Conservation (phyloP, 169 alveolate genomes). For the Pseudocohnilembus persalinus region DNA sequence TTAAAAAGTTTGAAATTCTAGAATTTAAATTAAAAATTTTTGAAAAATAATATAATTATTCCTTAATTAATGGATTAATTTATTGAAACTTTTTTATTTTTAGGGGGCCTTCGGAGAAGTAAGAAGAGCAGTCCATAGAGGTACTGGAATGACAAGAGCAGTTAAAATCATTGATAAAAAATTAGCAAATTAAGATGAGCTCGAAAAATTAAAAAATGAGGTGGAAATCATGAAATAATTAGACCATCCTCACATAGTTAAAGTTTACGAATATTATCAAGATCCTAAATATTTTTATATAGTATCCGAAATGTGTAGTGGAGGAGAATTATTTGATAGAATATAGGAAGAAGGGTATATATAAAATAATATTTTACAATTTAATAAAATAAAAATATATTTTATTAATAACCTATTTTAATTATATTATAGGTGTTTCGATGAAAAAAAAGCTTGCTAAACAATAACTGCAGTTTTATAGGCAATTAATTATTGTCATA, state of each 20-base stretch:
- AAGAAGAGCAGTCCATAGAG: slow-evolving; percentile 55
- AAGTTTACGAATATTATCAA: slow-evolving; percentile 76
- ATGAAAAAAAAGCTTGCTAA: slow-evolving; percentile 75
- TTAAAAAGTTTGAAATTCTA: too few species aligned
- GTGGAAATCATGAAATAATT: slow-evolving; percentile 78
- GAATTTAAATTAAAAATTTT: background rate
- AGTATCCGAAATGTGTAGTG: slow-evolving; percentile 77
- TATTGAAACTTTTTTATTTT: too few species aligned
- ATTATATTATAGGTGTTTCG: slow-evolving; percentile 22
- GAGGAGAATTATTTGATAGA: slow-evolving; percentile 86
- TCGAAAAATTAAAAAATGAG: slow-evolving; percentile 73
- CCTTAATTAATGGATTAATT: too few species aligned
- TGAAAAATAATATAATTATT: too few species aligned
- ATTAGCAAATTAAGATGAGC: slow-evolving; percentile 50
- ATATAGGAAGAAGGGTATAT: slow-evolving; percentile 73
- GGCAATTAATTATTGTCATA: slow-evolving; percentile 82
- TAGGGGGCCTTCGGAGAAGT: slow-evolving; percentile 72
- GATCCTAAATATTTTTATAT: slow-evolving; percentile 70
- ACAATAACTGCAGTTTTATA: slow-evolving; percentile 76
- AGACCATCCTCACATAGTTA: slow-evolving; percentile 81
- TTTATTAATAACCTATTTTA: too few species aligned
- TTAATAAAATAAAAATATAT: too few species aligned
- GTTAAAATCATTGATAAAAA: slow-evolving; percentile 82
- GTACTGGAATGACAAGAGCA: slow-evolving; percentile 65
- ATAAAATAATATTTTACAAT: too few species aligned